Conservation (phyloP, 2,329 filamentous ascomycete species). For the Claviceps humidiphila region DNA sequence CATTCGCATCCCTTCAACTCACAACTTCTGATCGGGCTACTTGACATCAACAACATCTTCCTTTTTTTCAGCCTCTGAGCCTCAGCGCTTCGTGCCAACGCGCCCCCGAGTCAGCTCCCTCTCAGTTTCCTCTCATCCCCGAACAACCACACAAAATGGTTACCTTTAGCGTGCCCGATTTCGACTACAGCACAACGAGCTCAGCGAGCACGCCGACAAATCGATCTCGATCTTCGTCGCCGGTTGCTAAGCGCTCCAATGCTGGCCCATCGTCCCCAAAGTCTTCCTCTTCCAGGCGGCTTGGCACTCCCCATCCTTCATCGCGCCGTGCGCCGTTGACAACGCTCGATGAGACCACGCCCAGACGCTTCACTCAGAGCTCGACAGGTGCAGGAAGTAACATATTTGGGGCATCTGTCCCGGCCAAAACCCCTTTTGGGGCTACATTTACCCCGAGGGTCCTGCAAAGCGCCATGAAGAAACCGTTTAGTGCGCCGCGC, state of each 20-base stretch:
- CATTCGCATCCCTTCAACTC: neutral
- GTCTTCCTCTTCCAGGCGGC: conserved; percentile 16
- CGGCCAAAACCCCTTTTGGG: conserved; percentile 19
- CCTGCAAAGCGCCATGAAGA: conserved; percentile 31
- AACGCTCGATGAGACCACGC: conserved; percentile 22
- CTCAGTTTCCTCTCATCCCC: neutral
- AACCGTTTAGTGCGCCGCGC: conserved; percentile 30
- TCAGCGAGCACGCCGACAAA: conserved; percentile 21
- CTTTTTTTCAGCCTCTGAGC: neutral
- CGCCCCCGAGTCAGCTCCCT: neutral
- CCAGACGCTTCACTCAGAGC: conserved; percentile 23
- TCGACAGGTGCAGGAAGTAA: conserved; percentile 25
- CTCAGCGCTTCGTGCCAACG: neutral
- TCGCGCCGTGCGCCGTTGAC: conserved; percentile 23
- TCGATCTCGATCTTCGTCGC: conserved; percentile 25
- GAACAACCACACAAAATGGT: conserved; percentile 16
- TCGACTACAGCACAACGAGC: conserved; percentile 19
- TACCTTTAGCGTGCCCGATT: conserved; percentile 24
- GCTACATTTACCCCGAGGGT: conserved; percentile 32
- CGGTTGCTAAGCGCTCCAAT: conserved; percentile 30
- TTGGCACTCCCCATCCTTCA: conserved; percentile 25
- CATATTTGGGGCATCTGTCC: conserved; percentile 28
- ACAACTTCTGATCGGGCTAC: neutral
- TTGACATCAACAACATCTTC: no score
- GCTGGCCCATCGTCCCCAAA: conserved; percentile 24